Conservation (phyloP, 2,329 filamentous ascomycete species). For the Tympanopsis confertula region DNA sequence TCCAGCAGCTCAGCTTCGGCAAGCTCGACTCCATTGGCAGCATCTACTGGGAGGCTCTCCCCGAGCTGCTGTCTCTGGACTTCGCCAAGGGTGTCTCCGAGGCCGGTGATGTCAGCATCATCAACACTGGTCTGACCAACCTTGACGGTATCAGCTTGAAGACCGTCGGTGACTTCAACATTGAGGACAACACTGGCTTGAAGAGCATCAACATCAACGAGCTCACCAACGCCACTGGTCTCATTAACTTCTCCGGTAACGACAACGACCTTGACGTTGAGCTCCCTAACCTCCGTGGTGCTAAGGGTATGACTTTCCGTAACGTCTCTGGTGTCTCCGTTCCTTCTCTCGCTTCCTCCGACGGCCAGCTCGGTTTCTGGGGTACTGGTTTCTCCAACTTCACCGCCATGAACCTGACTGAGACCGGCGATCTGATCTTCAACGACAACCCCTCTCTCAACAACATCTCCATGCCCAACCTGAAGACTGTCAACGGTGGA, state of each 20-base stretch:
- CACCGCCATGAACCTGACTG: neutral
- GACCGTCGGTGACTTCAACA: neutral
- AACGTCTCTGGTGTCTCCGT: neutral
- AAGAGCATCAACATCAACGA: neutral
- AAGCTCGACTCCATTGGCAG: neutral
- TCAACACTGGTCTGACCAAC: neutral
- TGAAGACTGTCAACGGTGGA: neutral
- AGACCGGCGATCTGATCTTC: neutral
- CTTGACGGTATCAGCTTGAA: neutral
- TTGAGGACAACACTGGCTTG: neutral
- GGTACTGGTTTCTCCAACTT: neutral
- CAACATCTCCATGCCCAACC: neutral
- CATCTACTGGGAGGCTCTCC: neutral
- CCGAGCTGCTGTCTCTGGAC: neutral
- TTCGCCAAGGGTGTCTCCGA: neutral
- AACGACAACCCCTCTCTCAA: neutral
- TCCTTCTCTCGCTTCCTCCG: neutral
- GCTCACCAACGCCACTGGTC: neutral
- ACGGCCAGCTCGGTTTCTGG: neutral
- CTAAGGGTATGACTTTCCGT: neutral
- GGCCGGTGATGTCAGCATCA: neutral
- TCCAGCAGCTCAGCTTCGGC: neutral
- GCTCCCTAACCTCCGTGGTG: neutral
- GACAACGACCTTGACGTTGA: neutral
- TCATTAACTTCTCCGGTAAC: neutral